A percentile compares a stretch with the other conserved stretches of the same genome.
These are phyloP conservation scores for Globisporangium carolinianum DNA, from an alignment of 352 stramenopile genomes.

Conservation along the genomic window DNA sequence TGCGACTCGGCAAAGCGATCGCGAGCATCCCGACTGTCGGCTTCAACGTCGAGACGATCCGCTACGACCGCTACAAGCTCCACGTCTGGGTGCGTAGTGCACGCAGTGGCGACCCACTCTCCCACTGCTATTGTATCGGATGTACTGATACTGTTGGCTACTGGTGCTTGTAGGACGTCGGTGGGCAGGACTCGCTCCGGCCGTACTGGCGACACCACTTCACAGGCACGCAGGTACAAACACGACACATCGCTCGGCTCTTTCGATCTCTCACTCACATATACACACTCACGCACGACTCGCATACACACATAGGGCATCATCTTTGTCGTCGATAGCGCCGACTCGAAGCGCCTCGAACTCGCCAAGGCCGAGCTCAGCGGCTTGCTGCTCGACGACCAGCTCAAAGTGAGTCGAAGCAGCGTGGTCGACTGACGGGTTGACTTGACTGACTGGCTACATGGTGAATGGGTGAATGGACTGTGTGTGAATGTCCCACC, in stretches of 20 bases:
- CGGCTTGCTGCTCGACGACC: constrained; percentile 55
- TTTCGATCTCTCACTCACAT: not conserved
- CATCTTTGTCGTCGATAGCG: constrained; percentile 81
- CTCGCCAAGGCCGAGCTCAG: constrained; percentile 69
- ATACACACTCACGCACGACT: not conserved
- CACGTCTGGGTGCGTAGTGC: constrained; percentile 57
- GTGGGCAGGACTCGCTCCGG: constrained; percentile 67
- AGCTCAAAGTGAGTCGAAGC: constrained; percentile 34
- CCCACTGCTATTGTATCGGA: not conserved
- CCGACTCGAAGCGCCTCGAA: constrained; percentile 51
- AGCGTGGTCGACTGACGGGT: too few species aligned
- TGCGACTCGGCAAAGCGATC: constrained; percentile 69
- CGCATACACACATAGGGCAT: constrained; percentile 33
- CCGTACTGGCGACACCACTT: constrained; percentile 84
- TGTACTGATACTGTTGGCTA: not conserved
- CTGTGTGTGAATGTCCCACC: too few species aligned
- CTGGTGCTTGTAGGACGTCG: constrained; percentile 46
- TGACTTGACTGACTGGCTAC: too few species aligned
- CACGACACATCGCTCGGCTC: not conserved
- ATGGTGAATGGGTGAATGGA: too few species aligned
- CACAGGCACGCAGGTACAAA: constrained; percentile 64
- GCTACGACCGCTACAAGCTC: constrained; percentile 65
- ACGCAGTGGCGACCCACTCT: too few species aligned
- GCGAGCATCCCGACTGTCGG: constrained; percentile 73
- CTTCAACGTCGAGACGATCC: constrained; percentile 81